Conservation (phyloP, 768 basidiomycete genomes). For the Boletus sp. region DNA sequence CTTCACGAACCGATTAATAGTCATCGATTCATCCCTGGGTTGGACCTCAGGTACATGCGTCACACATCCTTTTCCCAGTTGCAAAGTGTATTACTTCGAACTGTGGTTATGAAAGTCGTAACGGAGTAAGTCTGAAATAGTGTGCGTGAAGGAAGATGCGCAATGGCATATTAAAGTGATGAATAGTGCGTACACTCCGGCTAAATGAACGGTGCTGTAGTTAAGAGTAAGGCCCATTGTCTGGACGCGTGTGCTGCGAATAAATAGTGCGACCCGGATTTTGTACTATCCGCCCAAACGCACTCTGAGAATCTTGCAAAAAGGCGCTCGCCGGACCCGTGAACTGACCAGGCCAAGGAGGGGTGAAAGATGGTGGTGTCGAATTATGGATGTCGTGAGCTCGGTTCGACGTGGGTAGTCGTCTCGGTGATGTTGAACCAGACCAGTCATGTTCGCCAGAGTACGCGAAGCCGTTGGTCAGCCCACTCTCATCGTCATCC, state of each 20-base stretch:
- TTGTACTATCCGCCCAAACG: conserved; percentile 41
- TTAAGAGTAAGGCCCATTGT: conserved; percentile 30
- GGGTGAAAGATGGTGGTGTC: conserved; percentile 20
- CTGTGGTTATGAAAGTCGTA: background rate
- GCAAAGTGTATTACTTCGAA: conserved; percentile 1
- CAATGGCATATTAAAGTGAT: conserved; percentile 17
- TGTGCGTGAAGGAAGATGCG: background rate
- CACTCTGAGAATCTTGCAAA: conserved; percentile 39
- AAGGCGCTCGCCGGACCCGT: conserved; percentile 52
- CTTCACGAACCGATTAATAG: background rate
- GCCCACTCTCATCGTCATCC: conserved; percentile 21
- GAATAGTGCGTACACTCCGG: conserved; percentile 21
- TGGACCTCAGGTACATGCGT: background rate
- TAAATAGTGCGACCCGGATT: conserved; percentile 65
- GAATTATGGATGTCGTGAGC: conserved; percentile 21
- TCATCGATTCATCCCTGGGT: background rate
- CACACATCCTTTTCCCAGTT: background rate
- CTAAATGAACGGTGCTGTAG: conserved; percentile 6
- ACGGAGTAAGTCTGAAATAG: background rate
- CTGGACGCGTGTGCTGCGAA: conserved; percentile 45
- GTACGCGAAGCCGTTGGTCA: conserved; percentile 23
- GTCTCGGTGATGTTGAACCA: conserved; percentile 24
- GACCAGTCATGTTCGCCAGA: conserved; percentile 24
- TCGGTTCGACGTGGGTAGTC: conserved; percentile 11
- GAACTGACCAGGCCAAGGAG: conserved; percentile 37